A percentile compares a stretch with the other conserved stretches of the same genome.
Conservation (phyloP, 805 yeast species). For the Lipomyces sp. region DNA sequence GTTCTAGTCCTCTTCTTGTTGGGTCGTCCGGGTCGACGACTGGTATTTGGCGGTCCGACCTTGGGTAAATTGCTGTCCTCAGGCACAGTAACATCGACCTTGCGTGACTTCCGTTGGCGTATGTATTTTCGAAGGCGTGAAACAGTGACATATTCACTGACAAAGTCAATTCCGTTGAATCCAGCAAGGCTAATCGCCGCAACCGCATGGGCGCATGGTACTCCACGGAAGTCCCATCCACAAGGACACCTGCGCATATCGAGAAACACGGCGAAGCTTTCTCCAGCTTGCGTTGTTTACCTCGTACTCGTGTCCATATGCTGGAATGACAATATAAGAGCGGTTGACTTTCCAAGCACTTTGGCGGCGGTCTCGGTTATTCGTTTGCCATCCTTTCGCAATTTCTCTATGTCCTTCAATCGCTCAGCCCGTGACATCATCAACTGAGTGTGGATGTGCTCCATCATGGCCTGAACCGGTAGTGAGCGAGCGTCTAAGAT, state of each 20-base stretch:
- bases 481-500: too few relatives aligned
- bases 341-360: not conserved
- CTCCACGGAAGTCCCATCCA: too few relatives aligned
- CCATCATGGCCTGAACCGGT: slow-evolving; percentile 1
- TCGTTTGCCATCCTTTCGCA: not conserved
- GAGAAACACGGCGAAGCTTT: not conserved
- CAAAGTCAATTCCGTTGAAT: not conserved
- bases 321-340: slow-evolving; percentile 4
- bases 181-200: slow-evolving; percentile 7
- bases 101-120: too few relatives aligned
- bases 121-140: too few relatives aligned
- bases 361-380: slow-evolving; percentile 8
- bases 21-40: too few relatives aligned
- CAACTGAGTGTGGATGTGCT: not conserved
- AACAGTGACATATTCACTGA: not conserved
- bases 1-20: too few relatives aligned
- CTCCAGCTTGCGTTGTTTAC: not conserved
- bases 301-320: not conserved
- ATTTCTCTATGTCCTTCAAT: not conserved
- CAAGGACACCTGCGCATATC: not conserved
- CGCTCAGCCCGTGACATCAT: not conserved
- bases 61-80: too few relatives aligned
- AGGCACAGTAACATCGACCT: too few relatives aligned
- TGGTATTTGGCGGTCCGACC: too few relatives aligned
- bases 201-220: not conserved